Evolutionary conservation across 2,329 filamentous ascomycete genomes (phyloP), one percentile per base, ranked within the genome.

Genomic region (Neophaeococcomyces aloes): DNA sequence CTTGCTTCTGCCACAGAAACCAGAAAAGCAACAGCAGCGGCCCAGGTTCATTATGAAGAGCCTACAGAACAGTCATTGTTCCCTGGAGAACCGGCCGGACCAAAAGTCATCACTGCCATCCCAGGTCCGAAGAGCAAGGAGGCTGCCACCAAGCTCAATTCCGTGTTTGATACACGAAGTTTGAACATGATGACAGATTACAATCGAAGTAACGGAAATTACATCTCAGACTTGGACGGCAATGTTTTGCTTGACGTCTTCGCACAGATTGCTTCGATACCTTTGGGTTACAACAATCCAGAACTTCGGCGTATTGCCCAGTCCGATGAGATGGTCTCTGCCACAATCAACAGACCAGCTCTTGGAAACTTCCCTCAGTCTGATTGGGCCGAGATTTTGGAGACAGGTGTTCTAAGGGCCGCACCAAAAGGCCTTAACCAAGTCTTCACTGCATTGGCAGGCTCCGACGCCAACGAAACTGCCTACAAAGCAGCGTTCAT

Each of bases 401-500:
- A 83, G 65, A 78, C 79, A 2, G 86, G 87, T 56, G 78, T 93
- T 49, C 78, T 95, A 55, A 79, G 76, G 57, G 86, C 85, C 38
- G 86, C 87, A 0, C 88, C 87, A 47, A 82, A 81, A 61, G 87
- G 87, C 27, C 69, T 89, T 50, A 69, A 87, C 70, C 84, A 94
- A 65, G 86, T 94, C 55, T 94, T 94, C 69, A 94, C 87, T 14
- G 86, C 82, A 52, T 83, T 86, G 71, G 78, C 86, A 42, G 87
- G 87, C 49, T 93, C 86, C 15, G 87, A 94, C 59, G 87, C 87
- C 65, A 94, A 94, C 68, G 88, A 94, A 69, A 83, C 85, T 27
- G 88, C 88, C 33, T 94, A 86, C 76, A 94, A 94, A 70, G 87
- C 87, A 7, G 87, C 88, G 38, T 94, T 94, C 69, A 94, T 94